Conservation (phyloP, 106 monocot species). For the Apostasia shenzhenica region DNA sequence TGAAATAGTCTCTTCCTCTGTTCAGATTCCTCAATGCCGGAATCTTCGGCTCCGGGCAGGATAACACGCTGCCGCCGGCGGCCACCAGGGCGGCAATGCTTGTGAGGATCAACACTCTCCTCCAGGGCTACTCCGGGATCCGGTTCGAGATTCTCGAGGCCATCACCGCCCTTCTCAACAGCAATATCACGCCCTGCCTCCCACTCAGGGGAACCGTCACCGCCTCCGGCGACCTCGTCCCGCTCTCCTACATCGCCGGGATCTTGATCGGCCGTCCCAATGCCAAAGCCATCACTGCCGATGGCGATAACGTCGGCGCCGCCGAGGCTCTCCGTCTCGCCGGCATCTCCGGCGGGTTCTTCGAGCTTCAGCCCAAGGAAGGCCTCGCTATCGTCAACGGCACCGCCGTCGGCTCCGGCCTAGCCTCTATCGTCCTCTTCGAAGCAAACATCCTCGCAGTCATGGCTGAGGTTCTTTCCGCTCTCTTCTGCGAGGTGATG, state of each 20-base stretch:
- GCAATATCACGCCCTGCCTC: constrained; percentile 64
- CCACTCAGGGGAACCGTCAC: constrained; percentile 89
- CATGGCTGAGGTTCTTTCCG: constrained; percentile 70
- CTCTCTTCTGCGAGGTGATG: constrained; percentile 86
- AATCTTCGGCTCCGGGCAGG: constrained; percentile 35
- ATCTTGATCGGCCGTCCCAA: constrained; percentile 80
- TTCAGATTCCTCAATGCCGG: constrained; percentile 70
- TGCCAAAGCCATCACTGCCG: constrained; percentile 38
- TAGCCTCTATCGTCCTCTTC: constrained; percentile 75
- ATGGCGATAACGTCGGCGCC: constrained; percentile 40
- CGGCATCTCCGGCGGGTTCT: constrained; percentile 63
- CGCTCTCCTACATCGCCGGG: constrained; percentile 92
- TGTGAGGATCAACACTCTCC: constrained; percentile 84
- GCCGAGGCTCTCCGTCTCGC: constrained; percentile 61
- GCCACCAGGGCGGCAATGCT: constrained; percentile 68
- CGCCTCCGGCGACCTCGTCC: constrained; percentile 93
- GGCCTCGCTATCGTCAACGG: constrained; percentile 93
- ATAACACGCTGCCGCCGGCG: constrained; percentile 30
- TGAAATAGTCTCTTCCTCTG: neutral
- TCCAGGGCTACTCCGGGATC: constrained; percentile 98
- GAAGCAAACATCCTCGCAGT: constrained; percentile 69
- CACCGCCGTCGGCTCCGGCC: constrained; percentile 91
- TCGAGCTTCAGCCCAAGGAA: constrained; percentile 92
- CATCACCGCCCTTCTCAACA: constrained; percentile 62
- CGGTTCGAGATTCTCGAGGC: constrained; percentile 93